Percentiles rank a stretch among this genome's conserved stretches.
These are phyloP conservation scores for Ophiognomonia clavigignenti-juglandacearum DNA, from an alignment of 2,329 filamentous ascomycete genomes.

Conservation along the genomic window DNA sequence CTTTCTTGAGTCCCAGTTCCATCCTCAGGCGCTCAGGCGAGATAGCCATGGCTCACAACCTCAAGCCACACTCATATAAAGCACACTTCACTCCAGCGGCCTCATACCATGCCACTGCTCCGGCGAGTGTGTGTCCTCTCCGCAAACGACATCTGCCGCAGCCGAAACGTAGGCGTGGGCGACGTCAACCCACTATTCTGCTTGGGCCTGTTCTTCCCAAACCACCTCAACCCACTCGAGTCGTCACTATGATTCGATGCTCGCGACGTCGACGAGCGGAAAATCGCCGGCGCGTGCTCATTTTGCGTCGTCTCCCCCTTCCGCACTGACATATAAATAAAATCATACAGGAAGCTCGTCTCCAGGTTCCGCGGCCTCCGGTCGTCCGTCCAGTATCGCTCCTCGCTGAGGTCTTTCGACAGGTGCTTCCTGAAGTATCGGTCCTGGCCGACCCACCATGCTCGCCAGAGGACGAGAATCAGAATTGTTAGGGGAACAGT, in stretches of 20 bases:
- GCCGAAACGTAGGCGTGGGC: constrained; percentile 9
- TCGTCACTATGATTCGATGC: not conserved
- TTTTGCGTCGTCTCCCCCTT: constrained; percentile 5
- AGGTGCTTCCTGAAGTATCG: constrained; percentile 40
- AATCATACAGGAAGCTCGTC: constrained; percentile 37
- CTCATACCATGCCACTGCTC: not conserved
- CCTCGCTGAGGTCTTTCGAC: constrained; percentile 41
- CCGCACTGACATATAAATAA: constrained; percentile 35
- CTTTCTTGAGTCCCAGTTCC: too few relatives aligned
- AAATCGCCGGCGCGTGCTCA: not conserved
- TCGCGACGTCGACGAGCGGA: not conserved
- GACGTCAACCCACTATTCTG: not conserved
- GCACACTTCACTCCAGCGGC: too few relatives aligned
- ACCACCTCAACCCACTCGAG: not conserved
- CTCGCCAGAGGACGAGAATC: constrained; percentile 38
- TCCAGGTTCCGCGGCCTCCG: constrained; percentile 37
- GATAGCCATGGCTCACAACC: too few relatives aligned
- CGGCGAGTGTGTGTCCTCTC: not conserved
- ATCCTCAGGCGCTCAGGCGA: too few relatives aligned
- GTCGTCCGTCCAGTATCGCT: constrained; percentile 42
- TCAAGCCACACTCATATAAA: too few relatives aligned
- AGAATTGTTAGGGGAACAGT: constrained; percentile 37
- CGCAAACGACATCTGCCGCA: constrained; percentile 11
- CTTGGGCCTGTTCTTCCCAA: constrained; percentile 1
- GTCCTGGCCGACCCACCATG: constrained; percentile 44